Evolutionary conservation across 176 grass and related monocot genomes (phyloP).

Genomic region (Chloris gayana): DNA sequence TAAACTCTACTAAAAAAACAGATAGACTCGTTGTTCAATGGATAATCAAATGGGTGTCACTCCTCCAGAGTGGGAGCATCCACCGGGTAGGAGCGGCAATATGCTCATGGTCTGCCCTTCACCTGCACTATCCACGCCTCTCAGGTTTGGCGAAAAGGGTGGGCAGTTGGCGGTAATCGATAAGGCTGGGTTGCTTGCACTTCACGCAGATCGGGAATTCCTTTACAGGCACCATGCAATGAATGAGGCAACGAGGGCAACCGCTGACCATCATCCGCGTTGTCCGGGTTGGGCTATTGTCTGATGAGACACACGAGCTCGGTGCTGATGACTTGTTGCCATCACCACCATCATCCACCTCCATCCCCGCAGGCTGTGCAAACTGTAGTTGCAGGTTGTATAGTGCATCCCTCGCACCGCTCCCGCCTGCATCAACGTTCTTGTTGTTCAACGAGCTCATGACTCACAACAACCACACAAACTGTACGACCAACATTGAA

Average conservation of each 20-base stretch:
- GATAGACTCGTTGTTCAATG: neutral
- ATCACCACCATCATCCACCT: slow-evolving; percentile 1
- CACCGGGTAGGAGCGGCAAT: neutral
- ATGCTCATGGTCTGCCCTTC: neutral
- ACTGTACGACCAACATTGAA: neutral
- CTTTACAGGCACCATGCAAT: slow-evolving; percentile 57
- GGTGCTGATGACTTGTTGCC: slow-evolving; percentile 40
- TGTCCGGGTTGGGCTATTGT: slow-evolving; percentile 45
- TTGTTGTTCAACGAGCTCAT: neutral
- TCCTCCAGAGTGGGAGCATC: neutral
- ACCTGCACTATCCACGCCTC: neutral
- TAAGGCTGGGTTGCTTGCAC: slow-evolving; percentile 56
- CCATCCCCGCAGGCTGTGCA: slow-evolving; percentile 15
- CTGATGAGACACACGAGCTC: slow-evolving; percentile 59
- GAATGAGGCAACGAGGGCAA: slow-evolving; percentile 58
- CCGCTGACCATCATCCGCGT: slow-evolving; percentile 51
- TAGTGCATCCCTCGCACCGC: slow-evolving; percentile 16
- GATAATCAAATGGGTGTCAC: neutral
- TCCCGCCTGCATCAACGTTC: neutral
- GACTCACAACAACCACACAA: neutral
- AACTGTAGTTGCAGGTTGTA: slow-evolving; percentile 51
- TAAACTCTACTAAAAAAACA: neutral
- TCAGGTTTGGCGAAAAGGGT: neutral
- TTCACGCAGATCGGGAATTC: slow-evolving; percentile 56
- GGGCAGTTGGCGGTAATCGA: slow-evolving; percentile 32